These are phyloP conservation scores for Nepenthes alata DNA, from an alignment of 179 eudicot genomes.

Conservation along the genomic window DNA sequence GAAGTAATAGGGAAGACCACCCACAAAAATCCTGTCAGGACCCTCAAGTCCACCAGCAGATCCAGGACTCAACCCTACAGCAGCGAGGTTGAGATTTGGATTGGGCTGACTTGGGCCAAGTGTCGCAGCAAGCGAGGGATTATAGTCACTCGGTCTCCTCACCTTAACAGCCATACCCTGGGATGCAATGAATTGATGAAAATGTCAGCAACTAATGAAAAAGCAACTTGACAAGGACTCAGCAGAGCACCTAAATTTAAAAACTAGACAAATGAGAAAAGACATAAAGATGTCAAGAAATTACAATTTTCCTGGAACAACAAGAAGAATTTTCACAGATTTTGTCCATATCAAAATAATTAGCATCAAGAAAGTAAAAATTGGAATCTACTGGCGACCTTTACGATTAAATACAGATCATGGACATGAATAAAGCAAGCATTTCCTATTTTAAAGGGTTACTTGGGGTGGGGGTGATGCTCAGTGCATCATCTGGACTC, in stretches of 20 bases:
- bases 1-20: conserved; percentile 92
- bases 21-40: conserved; percentile 93
- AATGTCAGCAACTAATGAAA: not conserved
- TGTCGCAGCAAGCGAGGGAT: conserved; percentile 75
- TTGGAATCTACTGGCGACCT: too few relatives aligned
- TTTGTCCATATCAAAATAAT: not conserved
- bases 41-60: conserved; percentile 98
- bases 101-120: conserved; percentile 97
- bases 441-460: too few relatives aligned
- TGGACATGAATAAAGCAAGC: too few relatives aligned
- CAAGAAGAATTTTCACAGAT: not conserved
- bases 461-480: too few relatives aligned
- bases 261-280: too few relatives aligned
- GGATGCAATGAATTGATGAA: conserved; percentile 3
- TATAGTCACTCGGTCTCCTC: conserved; percentile 73
- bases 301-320: too few relatives aligned
- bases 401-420: too few relatives aligned
- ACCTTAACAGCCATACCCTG: conserved; percentile 86
- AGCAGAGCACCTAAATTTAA: too few relatives aligned
- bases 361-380: too few relatives aligned
- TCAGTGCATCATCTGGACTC: too few relatives aligned
- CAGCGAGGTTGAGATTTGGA: conserved; percentile 75
- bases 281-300: too few relatives aligned
- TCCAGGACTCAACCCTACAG: conserved; percentile 87
- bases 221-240: too few relatives aligned